Percentiles rank a stretch among this genome's conserved stretches.
Conservation (phyloP, 331 rosid species). For the Stylosanthes scabra region DNA sequence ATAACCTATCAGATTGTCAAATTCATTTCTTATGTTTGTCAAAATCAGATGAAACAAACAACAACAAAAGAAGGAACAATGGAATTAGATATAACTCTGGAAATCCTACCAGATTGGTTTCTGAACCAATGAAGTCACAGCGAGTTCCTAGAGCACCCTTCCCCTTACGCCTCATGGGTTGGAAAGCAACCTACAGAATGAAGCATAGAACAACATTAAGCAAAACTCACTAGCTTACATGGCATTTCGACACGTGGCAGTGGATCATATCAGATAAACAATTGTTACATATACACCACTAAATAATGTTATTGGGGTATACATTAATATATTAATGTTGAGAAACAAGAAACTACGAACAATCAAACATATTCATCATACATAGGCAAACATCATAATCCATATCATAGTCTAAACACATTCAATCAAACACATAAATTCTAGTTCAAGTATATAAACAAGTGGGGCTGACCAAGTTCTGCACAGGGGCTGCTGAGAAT, state of each 20-base stretch:
- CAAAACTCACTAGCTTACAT: background rate
- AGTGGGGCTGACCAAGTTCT: slow-evolving; percentile 58
- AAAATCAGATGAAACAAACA: background rate
- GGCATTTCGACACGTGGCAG: background rate
- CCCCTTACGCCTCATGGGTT: slow-evolving; percentile 73
- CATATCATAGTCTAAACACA: too few species aligned
- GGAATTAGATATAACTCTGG: background rate
- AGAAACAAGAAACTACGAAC: too few species aligned
- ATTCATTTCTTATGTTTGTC: background rate
- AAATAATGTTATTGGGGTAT: too few species aligned
- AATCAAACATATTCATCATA: too few species aligned
- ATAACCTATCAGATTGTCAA: too few species aligned
- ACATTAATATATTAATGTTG: too few species aligned
- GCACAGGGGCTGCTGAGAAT: slow-evolving; percentile 56
- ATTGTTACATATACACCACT: too few species aligned
- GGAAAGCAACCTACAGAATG: slow-evolving; percentile 61
- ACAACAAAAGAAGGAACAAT: background rate
- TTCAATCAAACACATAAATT: too few species aligned
- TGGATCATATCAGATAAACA: too few species aligned
- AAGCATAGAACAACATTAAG: background rate
- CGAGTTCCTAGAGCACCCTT: slow-evolving; percentile 89
- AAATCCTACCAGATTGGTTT: slow-evolving; percentile 79
- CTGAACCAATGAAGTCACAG: slow-evolving; percentile 83
- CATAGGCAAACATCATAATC: too few species aligned
- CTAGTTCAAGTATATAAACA: background rate